A percentile compares a stretch with the other conserved stretches of the same genome.
phyloP scores from a whole-genome alignment of 805 yeast genomes.

The Priceomyces fermenticarens region DNA sequence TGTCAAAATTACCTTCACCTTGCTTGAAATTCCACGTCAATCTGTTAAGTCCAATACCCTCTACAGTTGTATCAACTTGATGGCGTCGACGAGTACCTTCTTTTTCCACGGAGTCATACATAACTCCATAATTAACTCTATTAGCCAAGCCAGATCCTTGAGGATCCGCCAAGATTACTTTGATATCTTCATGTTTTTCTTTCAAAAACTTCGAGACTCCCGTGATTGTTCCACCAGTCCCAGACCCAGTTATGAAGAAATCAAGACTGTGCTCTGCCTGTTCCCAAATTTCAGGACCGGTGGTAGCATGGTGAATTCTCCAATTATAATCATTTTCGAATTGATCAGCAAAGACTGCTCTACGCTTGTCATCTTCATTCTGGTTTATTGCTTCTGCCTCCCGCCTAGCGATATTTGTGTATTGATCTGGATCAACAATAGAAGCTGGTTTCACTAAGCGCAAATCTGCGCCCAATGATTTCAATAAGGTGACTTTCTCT shows the following conservation, averaged over 20 bases:
- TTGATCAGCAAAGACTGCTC: constrained; percentile 90
- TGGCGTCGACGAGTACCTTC: constrained; percentile 95
- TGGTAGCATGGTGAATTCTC: constrained; percentile 74
- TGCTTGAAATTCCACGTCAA: constrained; percentile 75
- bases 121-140: constrained; percentile 83
- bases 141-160: constrained; percentile 92
- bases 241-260: constrained; percentile 85
- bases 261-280: constrained; percentile 69
- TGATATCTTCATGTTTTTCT: constrained; percentile 40
- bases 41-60: constrained; percentile 90
- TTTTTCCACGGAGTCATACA: constrained; percentile 84
- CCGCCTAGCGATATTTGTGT: constrained; percentile 80
- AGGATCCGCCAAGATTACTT: constrained; percentile 82
- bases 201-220: constrained; percentile 82
- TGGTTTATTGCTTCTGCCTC: constrained; percentile 54
- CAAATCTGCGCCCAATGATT: constrained; percentile 74
- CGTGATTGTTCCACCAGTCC: constrained; percentile 95
- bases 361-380: constrained; percentile 32
- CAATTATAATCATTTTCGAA: constrained; percentile 92
- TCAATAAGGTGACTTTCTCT: constrained; percentile 73
- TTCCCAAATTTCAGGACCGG: constrained; percentile 72
- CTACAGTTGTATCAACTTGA: constrained; percentile 92
- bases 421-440: constrained; percentile 89
- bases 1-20: constrained; percentile 72
- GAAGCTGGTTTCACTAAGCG: constrained; percentile 92